These are phyloP conservation scores for Saccharomyces kudriavzevii DNA, from an alignment of 805 yeast species.

Conservation along the genomic window DNA sequence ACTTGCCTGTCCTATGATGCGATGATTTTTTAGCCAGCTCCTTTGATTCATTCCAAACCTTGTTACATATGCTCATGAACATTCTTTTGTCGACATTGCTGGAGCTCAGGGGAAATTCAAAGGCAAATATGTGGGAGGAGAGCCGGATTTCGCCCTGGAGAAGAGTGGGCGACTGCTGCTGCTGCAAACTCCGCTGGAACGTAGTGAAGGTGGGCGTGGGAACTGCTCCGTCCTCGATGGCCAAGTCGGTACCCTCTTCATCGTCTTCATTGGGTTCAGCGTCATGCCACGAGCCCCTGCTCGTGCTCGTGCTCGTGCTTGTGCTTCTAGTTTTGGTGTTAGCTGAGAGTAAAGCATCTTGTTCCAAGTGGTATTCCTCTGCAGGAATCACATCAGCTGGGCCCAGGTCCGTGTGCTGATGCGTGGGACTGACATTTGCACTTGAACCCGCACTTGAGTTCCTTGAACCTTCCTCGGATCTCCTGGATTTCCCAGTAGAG, in stretches of 20 bases:
- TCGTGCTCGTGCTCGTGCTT: not conserved
- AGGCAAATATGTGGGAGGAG: conserved; percentile 21
- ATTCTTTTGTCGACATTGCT: conserved; percentile 23
- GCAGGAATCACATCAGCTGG: not conserved
- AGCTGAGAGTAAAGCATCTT: not conserved
- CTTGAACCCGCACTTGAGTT: not conserved
- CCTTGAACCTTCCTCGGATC: not conserved
- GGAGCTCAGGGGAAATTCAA: conserved; percentile 18
- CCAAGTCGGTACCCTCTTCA: not conserved
- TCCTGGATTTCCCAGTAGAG: not conserved
- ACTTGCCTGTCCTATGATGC: not conserved
- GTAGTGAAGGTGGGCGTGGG: conserved; percentile 3
- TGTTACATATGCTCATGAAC: conserved; percentile 29
- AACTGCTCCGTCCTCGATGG: not conserved
- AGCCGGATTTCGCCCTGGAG: conserved; percentile 25
- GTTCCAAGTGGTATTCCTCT: not conserved
- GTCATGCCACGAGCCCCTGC: not conserved
- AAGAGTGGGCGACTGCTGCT: not conserved
- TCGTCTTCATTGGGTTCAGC: not conserved
- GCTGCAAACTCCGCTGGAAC: conserved; percentile 3
- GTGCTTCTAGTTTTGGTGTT: not conserved
- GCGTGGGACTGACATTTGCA: not conserved
- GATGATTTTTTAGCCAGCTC: conserved; percentile 3
- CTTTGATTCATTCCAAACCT: conserved; percentile 28
- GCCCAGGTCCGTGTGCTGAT: not conserved